Base-by-base conservation (phyloP, 306 rosid genomes). In the Pyrus bretschneideri region DNA sequence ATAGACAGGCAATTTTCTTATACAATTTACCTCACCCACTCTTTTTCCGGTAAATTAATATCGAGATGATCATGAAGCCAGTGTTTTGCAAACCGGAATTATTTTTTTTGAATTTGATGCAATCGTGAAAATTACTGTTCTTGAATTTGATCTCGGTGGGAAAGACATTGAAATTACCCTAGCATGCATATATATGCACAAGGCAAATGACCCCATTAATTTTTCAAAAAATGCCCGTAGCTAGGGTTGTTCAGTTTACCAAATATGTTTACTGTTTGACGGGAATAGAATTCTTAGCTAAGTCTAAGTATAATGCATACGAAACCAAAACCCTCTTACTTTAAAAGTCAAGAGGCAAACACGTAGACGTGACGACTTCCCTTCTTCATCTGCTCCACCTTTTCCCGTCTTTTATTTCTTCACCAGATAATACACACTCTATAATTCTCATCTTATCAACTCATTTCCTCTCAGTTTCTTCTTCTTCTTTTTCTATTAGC, bases 241-340 rank as follows among this genome's bases (percentile, higher is more conserved):
- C 55, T 49, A 49, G 21, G 8, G 3, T 14, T 71, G 62, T 81
- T 64, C 60, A 66, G 63, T 71, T 27, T 78, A 68, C 63, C 63
- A 79, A 69, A 35, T 54, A 65, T 15, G 72, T 75, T 75, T 75
- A 73, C 75, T 60, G 65, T 64, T 62, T 49, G 82, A 76, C 72
- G 66, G 42, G 33, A 33, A 54, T 62, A 23, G 30, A 46, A 75
- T 14, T 70, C 75, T 61, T 12, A 44, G 17, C 23, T n/a, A 85
- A 87, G 97, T 94, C 98, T 90, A 91, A 74, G 79, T 75, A 83
- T 61, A 87, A 85, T 86, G 76, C 83, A 70, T 62, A 76, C 90
- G 81, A 88, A 87, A 70, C 69, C 75, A 10, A 54, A 72, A 67
- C 83, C 63, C 72, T 11, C 67, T 61, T 78, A 33, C 85, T 89